Conservation (phyloP, 805 yeast genomes). For the Saccharomycopsis guyanensis region DNA sequence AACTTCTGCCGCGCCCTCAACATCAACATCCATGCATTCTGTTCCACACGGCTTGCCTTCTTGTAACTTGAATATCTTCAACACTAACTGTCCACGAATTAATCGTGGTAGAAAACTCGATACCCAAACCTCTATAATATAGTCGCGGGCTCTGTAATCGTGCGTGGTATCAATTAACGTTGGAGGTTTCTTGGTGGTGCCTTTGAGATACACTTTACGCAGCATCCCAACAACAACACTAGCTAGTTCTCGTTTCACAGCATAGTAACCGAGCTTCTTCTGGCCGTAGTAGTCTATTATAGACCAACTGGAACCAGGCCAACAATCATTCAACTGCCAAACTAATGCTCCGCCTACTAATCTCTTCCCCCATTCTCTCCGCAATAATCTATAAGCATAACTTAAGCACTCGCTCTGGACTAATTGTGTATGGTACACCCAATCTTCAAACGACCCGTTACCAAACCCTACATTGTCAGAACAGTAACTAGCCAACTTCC, state of each 20-base stretch:
- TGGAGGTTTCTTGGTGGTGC: constrained; percentile 28
- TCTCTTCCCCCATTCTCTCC: constrained; percentile 38
- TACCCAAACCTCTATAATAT: constrained; percentile 35
- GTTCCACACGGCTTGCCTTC: too few relatives aligned
- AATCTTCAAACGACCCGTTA: constrained; percentile 29
- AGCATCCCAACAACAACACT: constrained; percentile 22
- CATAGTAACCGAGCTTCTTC: constrained; percentile 41
- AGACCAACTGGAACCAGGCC: constrained; percentile 49
- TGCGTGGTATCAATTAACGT: constrained; percentile 22
- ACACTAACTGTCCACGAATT: not conserved
- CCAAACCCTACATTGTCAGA: constrained; percentile 36
- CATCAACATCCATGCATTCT: too few relatives aligned
- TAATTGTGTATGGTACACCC: constrained; percentile 47
- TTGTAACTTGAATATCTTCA: not conserved
- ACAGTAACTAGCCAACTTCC: constrained; percentile 39
- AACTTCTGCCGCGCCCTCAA: too few relatives aligned
- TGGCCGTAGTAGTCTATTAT: constrained; percentile 34
- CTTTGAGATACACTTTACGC: constrained; percentile 4
- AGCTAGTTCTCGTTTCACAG: constrained; percentile 37
- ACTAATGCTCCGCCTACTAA: constrained; percentile 40
- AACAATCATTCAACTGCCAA: constrained; percentile 49
- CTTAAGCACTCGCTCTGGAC: constrained; percentile 45
- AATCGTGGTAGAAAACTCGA: constrained; percentile 27
- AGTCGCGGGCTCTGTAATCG: constrained; percentile 26
- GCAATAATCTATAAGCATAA: constrained; percentile 40